Conservation (phyloP, 2,329 filamentous ascomycete genomes). For the Beauveria pseudobassiana region DNA sequence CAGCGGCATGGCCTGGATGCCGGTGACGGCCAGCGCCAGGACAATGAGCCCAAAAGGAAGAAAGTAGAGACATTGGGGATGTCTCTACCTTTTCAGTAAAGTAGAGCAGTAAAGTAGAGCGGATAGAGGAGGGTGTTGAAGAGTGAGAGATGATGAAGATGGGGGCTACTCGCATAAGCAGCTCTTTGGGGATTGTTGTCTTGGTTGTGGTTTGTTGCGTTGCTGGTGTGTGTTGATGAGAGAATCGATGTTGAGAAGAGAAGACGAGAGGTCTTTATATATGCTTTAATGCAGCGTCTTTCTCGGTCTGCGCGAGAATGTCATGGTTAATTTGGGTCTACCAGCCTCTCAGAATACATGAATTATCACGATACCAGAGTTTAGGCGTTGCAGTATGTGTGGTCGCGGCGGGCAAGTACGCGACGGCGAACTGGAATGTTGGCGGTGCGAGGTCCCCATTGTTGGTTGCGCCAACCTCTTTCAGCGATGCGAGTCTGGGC, state of each 20-base stretch:
- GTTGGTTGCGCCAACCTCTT: constrained; percentile 6
- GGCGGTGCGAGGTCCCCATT: not conserved
- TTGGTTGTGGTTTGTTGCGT: not conserved
- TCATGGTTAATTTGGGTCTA: not conserved
- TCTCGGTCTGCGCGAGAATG: not conserved
- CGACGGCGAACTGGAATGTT: constrained; percentile 6
- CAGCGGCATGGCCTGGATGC: not conserved
- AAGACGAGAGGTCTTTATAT: not conserved
- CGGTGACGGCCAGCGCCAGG: constrained; percentile 1
- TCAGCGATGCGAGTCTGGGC: not conserved
- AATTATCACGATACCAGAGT: not conserved
- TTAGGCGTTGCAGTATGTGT: not conserved
- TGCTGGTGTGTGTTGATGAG: not conserved
- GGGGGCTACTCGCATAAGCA: too few relatives aligned
- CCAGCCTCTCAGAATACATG: not conserved
- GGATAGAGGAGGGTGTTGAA: not conserved
- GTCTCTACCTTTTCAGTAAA: not conserved
- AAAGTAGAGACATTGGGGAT: not conserved
- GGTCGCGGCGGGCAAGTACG: not conserved
- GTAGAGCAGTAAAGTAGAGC: too few relatives aligned
- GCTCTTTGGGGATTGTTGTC: not conserved
- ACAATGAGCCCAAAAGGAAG: constrained; percentile 3
- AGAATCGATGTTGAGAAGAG: not conserved
- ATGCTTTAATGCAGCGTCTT: not conserved
- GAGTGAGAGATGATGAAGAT: not conserved